Evolutionary conservation across 1,139 yeast genomes (phyloP).

Genomic region (Pichia sp.): DNA sequence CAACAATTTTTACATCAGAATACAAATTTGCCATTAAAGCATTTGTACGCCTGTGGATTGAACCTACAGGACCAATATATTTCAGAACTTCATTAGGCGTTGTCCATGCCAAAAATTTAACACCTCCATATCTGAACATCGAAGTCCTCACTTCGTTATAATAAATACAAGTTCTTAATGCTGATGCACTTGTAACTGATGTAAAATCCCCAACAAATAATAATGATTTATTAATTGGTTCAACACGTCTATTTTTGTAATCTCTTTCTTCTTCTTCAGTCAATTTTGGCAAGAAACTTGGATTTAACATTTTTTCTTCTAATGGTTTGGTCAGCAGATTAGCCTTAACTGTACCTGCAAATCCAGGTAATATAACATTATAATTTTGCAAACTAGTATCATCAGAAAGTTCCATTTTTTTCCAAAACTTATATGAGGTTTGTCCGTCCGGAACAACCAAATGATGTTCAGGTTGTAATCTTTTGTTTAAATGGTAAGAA

Average conservation of each 20-base stretch:
- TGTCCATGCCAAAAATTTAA: constrained; percentile 27
- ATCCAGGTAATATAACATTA: constrained; percentile 5
- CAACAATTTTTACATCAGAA: constrained; percentile 22
- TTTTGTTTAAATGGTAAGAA: constrained; percentile 49
- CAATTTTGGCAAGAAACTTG: constrained; percentile 16
- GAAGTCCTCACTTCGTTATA: constrained; percentile 26
- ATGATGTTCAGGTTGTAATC: constrained; percentile 54
- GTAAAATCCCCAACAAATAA: constrained; percentile 63
- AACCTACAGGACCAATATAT: constrained; percentile 23
- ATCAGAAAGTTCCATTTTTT: constrained; percentile 30
- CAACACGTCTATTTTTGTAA: constrained; percentile 2
- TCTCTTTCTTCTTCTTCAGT: constrained; percentile 18
- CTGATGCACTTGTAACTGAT: constrained; percentile 52
- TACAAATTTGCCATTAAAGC: constrained; percentile 24
- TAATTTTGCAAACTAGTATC: constrained; percentile 18
- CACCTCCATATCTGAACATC: constrained; percentile 24
- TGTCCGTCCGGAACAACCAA: constrained; percentile 43
- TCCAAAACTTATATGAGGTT: constrained; percentile 37
- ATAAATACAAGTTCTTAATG: constrained; percentile 34
- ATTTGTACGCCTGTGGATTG: constrained; percentile 26
- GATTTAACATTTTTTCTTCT: constrained; percentile 18
- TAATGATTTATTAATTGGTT: constrained; percentile 48
- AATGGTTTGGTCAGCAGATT: constrained; percentile 18
- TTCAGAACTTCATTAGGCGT: constrained; percentile 22
- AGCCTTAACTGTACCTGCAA: constrained; percentile 15